A percentile compares a stretch with the other conserved stretches of the same genome.
Evolutionary conservation across 345 rosid species (phyloP).

Genomic region (Capsella bursapastoris): DNA sequence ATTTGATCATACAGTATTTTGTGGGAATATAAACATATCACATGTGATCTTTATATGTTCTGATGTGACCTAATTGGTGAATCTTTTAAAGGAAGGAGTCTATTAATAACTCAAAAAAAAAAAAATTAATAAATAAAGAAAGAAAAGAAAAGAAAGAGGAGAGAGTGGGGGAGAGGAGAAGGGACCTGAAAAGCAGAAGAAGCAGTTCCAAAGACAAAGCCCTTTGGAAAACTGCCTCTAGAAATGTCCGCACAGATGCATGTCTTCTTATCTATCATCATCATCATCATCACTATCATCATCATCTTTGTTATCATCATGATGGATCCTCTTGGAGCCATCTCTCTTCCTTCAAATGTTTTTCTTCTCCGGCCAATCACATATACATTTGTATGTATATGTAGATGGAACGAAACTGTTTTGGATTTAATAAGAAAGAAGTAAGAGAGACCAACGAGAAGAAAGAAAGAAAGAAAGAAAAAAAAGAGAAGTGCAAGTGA

Average conservation of each 20-base stretch:
- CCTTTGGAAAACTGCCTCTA: slow-evolving; percentile 56
- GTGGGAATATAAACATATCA: slow-evolving; percentile 9
- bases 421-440: background rate
- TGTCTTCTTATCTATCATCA: slow-evolving; percentile 34
- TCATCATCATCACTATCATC: slow-evolving; percentile 8
- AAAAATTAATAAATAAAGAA: background rate
- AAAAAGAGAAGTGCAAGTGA: slow-evolving; percentile 9
- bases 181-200: slow-evolving; percentile 63
- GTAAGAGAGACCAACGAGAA: background rate
- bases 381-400: slow-evolving; percentile 2
- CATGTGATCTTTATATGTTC: slow-evolving; percentile 30
- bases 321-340: slow-evolving; percentile 15
- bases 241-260: slow-evolving; percentile 46
- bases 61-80: slow-evolving; percentile 16
- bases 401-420: slow-evolving; percentile 19
- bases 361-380: slow-evolving; percentile 1
- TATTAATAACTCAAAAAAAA: background rate
- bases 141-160: background rate
- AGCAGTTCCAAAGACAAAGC: slow-evolving; percentile 66
- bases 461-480: background rate
- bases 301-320: slow-evolving; percentile 9
- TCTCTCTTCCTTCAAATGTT: slow-evolving; percentile 18
- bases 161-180: slow-evolving; percentile 25
- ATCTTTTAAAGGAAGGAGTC: background rate
- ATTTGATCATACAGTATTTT: too few relatives aligned